Evolutionary conservation across 495 filamentous ascomycete species (phyloP), one percentile per base, ranked within the genome.

Genomic region (Oleoguttula mirabilis): DNA sequence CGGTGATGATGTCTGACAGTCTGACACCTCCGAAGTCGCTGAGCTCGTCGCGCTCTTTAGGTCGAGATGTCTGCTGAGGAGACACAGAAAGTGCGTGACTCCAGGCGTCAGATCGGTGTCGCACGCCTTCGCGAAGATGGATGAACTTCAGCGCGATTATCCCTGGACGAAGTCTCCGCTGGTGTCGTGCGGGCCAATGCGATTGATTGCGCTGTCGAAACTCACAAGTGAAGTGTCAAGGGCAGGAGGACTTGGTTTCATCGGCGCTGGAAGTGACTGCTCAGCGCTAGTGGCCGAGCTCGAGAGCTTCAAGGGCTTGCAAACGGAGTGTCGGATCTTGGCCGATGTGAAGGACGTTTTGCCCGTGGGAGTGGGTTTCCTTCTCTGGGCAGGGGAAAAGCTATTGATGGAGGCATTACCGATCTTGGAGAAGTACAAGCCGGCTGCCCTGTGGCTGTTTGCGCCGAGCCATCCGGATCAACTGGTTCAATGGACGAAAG

Each of bases 371-470:
- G 58, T 82, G 3, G 80, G 80, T 21, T 76, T 80, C 51, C 70
- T 76, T 30, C 55, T 67, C 32, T 80, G 72, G 74, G 66, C 63
- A 24, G 66, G 68, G 32, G 54, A 67, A 36, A 38, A 45, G 19
- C 42, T 45, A 2, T 28, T 52, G 3, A 14, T 35, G 16, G 44
- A 32, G 7, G 39, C 45, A 8, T 22, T 52, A 2, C 32, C 60
- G 0, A 16, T 47, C 36, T 51, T 80, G 0, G 55, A 63, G 0
- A 61, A 79, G 10, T 39, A 57, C 22, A 55, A 60, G 11, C 83
- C 83, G 0, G 69, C 67, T 16, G 83, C 80, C 1, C 70, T 66
- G 10, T 88, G 83, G 83, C 60, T 88, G 7, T 87, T 76, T 45
- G 80, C 80, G 0, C 75, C 80, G 4, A 60, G 66, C 0, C 17